Percentiles rank a stretch among this genome's conserved stretches.
phyloP scores from a whole-genome alignment of 768 basidiomycete genomes.

The Termitomyces sp. region DNA sequence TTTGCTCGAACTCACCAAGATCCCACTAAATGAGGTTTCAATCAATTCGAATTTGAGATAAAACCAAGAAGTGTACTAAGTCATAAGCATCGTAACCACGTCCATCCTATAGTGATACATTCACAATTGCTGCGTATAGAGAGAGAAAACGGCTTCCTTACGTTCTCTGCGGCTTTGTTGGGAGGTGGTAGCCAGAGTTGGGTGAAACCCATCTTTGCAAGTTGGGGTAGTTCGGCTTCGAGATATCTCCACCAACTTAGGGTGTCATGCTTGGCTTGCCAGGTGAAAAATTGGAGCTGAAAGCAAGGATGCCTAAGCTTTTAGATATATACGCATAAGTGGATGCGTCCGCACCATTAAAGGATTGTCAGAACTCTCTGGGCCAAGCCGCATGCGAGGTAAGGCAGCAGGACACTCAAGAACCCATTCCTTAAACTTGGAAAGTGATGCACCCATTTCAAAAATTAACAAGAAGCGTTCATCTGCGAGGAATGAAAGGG shows the following conservation, averaged over 20 bases:
- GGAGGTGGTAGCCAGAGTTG: slow-evolving; percentile 85
- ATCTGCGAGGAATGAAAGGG: background rate
- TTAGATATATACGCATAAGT: background rate
- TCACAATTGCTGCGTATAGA: background rate
- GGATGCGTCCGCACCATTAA: slow-evolving; percentile 52
- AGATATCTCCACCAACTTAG: slow-evolving; percentile 83
- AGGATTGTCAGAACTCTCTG: slow-evolving; percentile 50
- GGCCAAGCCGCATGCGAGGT: slow-evolving; percentile 58
- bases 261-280: slow-evolving; percentile 56
- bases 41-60: background rate
- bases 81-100: slow-evolving; percentile 88
- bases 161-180: slow-evolving; percentile 69
- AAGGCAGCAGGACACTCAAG: slow-evolving; percentile 36
- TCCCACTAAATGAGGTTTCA: slow-evolving; percentile 59
- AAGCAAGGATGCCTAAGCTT: background rate
- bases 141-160: slow-evolving; percentile 2
- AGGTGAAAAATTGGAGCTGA: slow-evolving; percentile 83
- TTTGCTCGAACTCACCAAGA: slow-evolving; percentile 80
- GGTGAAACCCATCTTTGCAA: slow-evolving; percentile 69
- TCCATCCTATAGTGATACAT: slow-evolving; percentile 43
- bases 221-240: slow-evolving; percentile 56
- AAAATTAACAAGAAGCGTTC: background rate
- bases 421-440: slow-evolving; percentile 27
- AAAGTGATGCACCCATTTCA: slow-evolving; percentile 21
- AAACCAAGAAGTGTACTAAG: slow-evolving; percentile 44